phyloP scores from a whole-genome alignment of 257 asterid species.

The Linaria vulgaris region DNA sequence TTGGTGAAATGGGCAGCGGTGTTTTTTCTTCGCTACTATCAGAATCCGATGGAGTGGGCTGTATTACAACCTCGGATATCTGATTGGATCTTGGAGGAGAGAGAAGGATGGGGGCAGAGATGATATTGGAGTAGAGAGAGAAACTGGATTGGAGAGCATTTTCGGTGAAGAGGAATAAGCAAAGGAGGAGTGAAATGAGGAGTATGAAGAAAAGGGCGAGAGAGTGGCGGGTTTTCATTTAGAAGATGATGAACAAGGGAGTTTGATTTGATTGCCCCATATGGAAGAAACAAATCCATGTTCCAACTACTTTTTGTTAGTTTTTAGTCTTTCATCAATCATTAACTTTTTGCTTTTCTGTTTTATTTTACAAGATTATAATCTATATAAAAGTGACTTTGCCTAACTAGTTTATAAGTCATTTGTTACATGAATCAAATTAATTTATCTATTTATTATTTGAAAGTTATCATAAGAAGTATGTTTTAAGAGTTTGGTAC shows the following conservation, averaged over 20 bases:
- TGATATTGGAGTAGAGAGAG: slow-evolving; percentile 35
- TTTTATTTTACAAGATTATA: neutral
- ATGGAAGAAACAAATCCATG: slow-evolving; percentile 37
- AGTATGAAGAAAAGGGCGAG: slow-evolving; percentile 35
- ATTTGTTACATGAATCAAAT: no score
- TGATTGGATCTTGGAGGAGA: slow-evolving; percentile 39
- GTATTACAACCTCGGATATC: slow-evolving; percentile 12
- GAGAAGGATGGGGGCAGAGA: slow-evolving; percentile 26
- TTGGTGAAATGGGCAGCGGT: slow-evolving; percentile 29
- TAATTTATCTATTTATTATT: no score
- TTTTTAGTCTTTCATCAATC: neutral
- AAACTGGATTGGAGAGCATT: slow-evolving; percentile 45
- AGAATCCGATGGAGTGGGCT: slow-evolving; percentile 28
- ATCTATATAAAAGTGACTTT: neutral
- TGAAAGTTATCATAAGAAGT: no score
- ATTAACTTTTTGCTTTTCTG: neutral
- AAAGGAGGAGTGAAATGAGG: slow-evolving; percentile 43
- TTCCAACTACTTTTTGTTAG: neutral
- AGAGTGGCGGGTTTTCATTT: slow-evolving; percentile 37
- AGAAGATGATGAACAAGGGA: slow-evolving; percentile 23
- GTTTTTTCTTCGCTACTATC: slow-evolving; percentile 20
- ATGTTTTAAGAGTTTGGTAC: no score
- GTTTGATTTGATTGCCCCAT: slow-evolving; percentile 67
- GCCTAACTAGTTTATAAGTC: no score
- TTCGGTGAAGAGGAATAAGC: slow-evolving; percentile 47